phyloP scores from a whole-genome alignment of 148 eudicot species.

The Diospyros lotus region DNA sequence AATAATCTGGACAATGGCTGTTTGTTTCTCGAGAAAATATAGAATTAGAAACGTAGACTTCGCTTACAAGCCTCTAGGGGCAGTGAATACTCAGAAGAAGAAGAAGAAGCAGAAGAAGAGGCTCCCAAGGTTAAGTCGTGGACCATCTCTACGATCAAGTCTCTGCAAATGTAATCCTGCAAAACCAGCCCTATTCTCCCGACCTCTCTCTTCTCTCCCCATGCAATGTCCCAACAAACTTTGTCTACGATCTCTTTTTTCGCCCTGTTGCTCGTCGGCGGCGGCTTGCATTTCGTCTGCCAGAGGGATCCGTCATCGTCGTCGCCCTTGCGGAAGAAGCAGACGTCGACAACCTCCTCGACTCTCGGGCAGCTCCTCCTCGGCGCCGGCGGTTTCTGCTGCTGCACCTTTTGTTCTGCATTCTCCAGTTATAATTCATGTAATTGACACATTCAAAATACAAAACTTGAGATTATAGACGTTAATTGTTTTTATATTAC shows the following conservation, averaged over 20 bases:
- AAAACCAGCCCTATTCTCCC: constrained; percentile 43
- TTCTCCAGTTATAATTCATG: background rate
- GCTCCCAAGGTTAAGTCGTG: constrained; percentile 22
- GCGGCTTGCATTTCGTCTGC: background rate
- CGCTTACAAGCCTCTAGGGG: constrained; percentile 50
- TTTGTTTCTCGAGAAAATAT: no score
- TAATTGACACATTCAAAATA: no score
- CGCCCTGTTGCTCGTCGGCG: constrained; percentile 28
- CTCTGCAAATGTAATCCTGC: constrained; percentile 48
- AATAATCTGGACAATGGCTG: no score
- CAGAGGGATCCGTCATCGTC: background rate
- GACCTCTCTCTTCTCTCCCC: constrained; percentile 47
- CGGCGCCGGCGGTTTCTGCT: constrained; percentile 18
- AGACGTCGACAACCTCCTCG: constrained; percentile 15
- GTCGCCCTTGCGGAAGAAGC: constrained; percentile 1
- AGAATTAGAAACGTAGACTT: constrained; percentile 37
- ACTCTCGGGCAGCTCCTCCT: constrained; percentile 31
- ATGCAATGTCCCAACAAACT: constrained; percentile 50
- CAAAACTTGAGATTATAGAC: no score
- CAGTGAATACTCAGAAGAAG: background rate
- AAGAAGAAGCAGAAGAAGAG: background rate
- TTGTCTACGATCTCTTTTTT: constrained; percentile 46
- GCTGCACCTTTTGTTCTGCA: constrained; percentile 15
- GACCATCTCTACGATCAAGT: constrained; percentile 51
- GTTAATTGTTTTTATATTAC: no score